phyloP scores from a whole-genome alignment of 345 rosid genomes.

The Linum lewisii region DNA sequence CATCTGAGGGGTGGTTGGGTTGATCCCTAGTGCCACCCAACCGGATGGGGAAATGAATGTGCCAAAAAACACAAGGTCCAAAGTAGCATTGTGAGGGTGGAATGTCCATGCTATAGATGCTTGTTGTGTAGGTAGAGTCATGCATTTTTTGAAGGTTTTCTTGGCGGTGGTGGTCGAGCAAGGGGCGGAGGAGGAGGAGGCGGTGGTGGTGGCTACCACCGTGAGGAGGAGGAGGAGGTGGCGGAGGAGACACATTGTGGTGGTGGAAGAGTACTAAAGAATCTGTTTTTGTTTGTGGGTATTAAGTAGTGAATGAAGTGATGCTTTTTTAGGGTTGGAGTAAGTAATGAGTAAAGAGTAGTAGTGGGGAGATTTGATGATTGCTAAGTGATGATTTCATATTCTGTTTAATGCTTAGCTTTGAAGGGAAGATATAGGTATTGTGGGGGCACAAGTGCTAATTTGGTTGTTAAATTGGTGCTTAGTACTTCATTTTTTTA shows the following conservation, averaged over 20 bases:
- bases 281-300: too few relatives aligned
- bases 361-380: slow-evolving; percentile 6
- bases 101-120: slow-evolving; percentile 94
- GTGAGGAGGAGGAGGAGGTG: slow-evolving; percentile 19
- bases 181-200: slow-evolving; percentile 39
- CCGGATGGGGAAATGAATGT: slow-evolving; percentile 95
- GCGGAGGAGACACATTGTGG: slow-evolving; percentile 18
- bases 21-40: slow-evolving; percentile 91
- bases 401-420: slow-evolving; percentile 25
- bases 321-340: neutral
- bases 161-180: slow-evolving; percentile 51
- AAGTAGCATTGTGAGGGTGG: slow-evolving; percentile 61
- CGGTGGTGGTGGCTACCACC: slow-evolving; percentile 17
- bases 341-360: neutral
- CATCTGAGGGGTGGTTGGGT: slow-evolving; percentile 69
- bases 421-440: slow-evolving; percentile 29
- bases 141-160: slow-evolving; percentile 62
- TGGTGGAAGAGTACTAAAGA: neutral
- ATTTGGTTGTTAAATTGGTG: neutral
- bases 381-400: neutral
- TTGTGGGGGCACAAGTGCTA: slow-evolving; percentile 2
- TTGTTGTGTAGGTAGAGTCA: slow-evolving; percentile 80
- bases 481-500: too few relatives aligned
- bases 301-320: neutral
- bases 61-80: slow-evolving; percentile 84